A percentile compares a stretch with the other conserved stretches of the same genome.
These are phyloP conservation scores for Elsinoe ampelina DNA, from an alignment of 2,329 filamentous ascomycete species.

Conservation along the genomic window DNA sequence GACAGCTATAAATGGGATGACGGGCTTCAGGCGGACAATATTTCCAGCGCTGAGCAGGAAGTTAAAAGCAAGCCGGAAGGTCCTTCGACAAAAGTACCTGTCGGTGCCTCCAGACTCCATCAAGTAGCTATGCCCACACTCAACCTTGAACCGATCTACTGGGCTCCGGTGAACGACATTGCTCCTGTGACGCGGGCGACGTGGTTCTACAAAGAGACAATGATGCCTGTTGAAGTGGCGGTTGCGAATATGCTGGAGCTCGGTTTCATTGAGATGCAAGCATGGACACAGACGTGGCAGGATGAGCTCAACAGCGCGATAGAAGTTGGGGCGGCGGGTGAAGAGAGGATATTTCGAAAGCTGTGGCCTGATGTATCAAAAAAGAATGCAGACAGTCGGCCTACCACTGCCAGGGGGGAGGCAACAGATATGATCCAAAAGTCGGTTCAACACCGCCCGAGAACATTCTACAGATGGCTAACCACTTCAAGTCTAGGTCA, in stretches of 20 bases:
- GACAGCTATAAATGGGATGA: constrained; percentile 44
- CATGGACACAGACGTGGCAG: constrained; percentile 85
- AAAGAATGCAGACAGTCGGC: constrained; percentile 33
- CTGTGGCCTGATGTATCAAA: constrained; percentile 65
- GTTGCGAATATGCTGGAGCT: constrained; percentile 87
- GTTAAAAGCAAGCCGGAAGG: constrained; percentile 15
- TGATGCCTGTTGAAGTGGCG: constrained; percentile 75
- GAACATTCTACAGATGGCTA: background rate
- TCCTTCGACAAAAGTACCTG: constrained; percentile 56
- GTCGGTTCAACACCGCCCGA: background rate
- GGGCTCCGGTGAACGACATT: constrained; percentile 87
- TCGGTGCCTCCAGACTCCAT: constrained; percentile 84
- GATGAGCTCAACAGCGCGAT: constrained; percentile 86
- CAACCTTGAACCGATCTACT: constrained; percentile 91
- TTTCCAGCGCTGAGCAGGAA: constrained; percentile 25
- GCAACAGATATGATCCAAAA: constrained; percentile 7
- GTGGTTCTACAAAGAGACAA: constrained; percentile 96
- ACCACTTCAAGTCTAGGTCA: constrained; percentile 22
- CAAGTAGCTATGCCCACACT: constrained; percentile 73
- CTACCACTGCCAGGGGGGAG: constrained; percentile 27
- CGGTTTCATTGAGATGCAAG: constrained; percentile 77
- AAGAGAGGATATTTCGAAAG: constrained; percentile 79
- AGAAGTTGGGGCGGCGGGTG: constrained; percentile 78
- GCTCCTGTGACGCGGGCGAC: constrained; percentile 75
- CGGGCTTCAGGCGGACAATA: constrained; percentile 18